Conservation (phyloP, 495 filamentous ascomycete species). For the Aspergillus ellipticus region DNA sequence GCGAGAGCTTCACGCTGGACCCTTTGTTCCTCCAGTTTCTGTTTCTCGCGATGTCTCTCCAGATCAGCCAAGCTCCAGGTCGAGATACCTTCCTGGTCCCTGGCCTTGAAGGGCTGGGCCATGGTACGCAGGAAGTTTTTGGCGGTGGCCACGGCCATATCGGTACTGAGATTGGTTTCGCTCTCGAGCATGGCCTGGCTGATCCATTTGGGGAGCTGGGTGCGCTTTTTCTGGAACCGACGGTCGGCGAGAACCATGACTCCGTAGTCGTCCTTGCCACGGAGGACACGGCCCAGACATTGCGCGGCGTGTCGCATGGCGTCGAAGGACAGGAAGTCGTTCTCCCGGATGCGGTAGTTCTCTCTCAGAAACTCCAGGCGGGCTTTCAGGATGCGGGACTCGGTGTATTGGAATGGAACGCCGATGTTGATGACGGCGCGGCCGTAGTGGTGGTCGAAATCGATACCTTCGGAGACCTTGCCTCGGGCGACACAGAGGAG, state of each 20-base stretch:
- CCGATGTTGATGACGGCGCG: slow-evolving; percentile 96
- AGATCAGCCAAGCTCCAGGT: slow-evolving; percentile 85
- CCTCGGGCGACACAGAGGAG: slow-evolving; percentile 93
- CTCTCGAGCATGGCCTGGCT: slow-evolving; percentile 78
- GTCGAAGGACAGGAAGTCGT: slow-evolving; percentile 98
- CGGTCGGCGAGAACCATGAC: slow-evolving; percentile 97
- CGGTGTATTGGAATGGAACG: slow-evolving; percentile 98
- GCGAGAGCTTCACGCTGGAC: slow-evolving; percentile 31
- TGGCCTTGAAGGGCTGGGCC: slow-evolving; percentile 80
- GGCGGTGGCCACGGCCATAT: slow-evolving; percentile 87
- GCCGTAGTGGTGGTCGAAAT: slow-evolving; percentile 99
- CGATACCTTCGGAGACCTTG: slow-evolving; percentile 96
- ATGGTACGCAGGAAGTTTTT: slow-evolving; percentile 87
- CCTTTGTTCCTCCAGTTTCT: slow-evolving; percentile 66
- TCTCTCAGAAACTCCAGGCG: slow-evolving; percentile 94
- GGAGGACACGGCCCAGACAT: slow-evolving; percentile 89
- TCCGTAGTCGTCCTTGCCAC: slow-evolving; percentile 98
- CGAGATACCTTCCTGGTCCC: slow-evolving; percentile 84
- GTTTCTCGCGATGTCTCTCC: slow-evolving; percentile 61
- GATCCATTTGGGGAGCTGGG: slow-evolving; percentile 96
- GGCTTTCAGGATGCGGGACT: slow-evolving; percentile 94
- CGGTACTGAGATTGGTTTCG: slow-evolving; percentile 84
- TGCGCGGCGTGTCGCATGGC: slow-evolving; percentile 98
- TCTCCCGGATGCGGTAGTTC: slow-evolving; percentile 94
- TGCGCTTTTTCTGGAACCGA: slow-evolving; percentile 83